Percentiles rank a stretch among this genome's conserved stretches.
These are phyloP conservation scores for Millerago galiae DNA, from an alignment of 805 yeast species.

Conservation along the genomic window DNA sequence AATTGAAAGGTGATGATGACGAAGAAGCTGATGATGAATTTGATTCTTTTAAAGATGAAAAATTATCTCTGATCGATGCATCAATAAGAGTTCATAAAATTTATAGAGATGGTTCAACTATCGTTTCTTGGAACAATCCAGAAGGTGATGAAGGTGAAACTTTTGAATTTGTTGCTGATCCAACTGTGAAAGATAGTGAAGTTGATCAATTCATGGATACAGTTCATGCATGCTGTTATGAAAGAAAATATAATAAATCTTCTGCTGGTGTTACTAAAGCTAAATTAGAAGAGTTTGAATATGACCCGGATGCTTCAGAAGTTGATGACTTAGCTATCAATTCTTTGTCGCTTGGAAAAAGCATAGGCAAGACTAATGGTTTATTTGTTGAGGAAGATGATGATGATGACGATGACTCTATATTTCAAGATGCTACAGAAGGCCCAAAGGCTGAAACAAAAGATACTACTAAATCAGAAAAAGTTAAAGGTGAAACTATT, in stretches of 20 bases:
- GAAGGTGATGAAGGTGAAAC: slow-evolving; percentile 84
- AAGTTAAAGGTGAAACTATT: slow-evolving; percentile 22
- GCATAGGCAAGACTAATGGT: slow-evolving; percentile 1
- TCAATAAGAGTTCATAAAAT: slow-evolving; percentile 50
- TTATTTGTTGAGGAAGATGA: slow-evolving; percentile 16
- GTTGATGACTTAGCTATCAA: slow-evolving; percentile 7
- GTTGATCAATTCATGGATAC: slow-evolving; percentile 58
- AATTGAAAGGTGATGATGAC: slow-evolving; percentile 43
- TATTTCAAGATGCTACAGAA: slow-evolving; percentile 26
- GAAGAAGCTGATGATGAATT: slow-evolving; percentile 32
- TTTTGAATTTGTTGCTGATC: slow-evolving; percentile 73
- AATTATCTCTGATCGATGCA: slow-evolving; percentile 62
- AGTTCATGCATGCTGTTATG: slow-evolving; percentile 66
- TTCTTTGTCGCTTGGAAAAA: not conserved
- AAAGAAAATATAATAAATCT: slow-evolving; percentile 58
- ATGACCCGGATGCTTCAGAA: slow-evolving; percentile 25
- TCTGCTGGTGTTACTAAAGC: slow-evolving; percentile 37
- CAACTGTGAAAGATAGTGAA: slow-evolving; percentile 41
- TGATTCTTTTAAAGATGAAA: slow-evolving; percentile 48
- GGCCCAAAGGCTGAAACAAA: slow-evolving; percentile 9
- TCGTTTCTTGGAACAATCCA: slow-evolving; percentile 74
- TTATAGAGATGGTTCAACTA: slow-evolving; percentile 45
- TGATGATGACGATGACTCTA: slow-evolving; percentile 20
- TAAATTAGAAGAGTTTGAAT: slow-evolving; percentile 54
- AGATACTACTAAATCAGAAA: not conserved